Conservation (phyloP, 169 alveolate genomes). For the Toxoplasma gondii region DNA sequence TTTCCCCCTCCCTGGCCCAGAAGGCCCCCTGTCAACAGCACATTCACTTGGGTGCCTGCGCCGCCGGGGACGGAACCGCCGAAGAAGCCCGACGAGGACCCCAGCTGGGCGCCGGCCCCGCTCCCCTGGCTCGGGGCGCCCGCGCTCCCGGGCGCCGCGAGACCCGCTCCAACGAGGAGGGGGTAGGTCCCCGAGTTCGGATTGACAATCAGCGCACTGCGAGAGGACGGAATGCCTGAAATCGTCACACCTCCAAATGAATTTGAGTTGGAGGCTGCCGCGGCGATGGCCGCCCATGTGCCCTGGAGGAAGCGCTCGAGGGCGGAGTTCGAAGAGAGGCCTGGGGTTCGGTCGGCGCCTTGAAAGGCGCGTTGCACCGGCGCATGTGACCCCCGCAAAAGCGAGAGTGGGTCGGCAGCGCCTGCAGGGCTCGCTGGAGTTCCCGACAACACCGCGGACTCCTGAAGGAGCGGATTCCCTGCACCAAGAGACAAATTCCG, state of each 20-base stretch:
- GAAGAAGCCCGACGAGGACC: background rate
- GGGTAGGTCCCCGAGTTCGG: background rate
- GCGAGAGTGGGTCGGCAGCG: background rate
- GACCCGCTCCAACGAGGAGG: background rate
- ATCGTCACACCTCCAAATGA: background rate
- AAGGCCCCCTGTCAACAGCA: background rate
- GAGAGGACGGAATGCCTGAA: background rate
- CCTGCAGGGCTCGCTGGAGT: background rate
- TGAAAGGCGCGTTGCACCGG: background rate
- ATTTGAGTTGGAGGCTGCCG: background rate
- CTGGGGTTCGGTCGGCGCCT: background rate
- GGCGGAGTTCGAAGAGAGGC: background rate
- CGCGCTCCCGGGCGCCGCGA: too few species aligned
- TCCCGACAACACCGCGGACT: background rate
- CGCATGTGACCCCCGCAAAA: background rate
- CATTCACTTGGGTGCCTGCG: slow-evolving; percentile 8
- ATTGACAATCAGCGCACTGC: background rate
- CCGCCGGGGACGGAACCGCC: background rate
- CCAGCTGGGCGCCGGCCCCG: background rate
- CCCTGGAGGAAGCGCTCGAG: slow-evolving; percentile 13
- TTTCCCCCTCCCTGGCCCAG: background rate
- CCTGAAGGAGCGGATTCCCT: background rate
- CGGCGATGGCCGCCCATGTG: slow-evolving; percentile 33
- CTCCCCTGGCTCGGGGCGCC: background rate
- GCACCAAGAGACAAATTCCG: background rate